phyloP scores from a whole-genome alignment of 73 alveolate species.

The Urostyla sp. region DNA sequence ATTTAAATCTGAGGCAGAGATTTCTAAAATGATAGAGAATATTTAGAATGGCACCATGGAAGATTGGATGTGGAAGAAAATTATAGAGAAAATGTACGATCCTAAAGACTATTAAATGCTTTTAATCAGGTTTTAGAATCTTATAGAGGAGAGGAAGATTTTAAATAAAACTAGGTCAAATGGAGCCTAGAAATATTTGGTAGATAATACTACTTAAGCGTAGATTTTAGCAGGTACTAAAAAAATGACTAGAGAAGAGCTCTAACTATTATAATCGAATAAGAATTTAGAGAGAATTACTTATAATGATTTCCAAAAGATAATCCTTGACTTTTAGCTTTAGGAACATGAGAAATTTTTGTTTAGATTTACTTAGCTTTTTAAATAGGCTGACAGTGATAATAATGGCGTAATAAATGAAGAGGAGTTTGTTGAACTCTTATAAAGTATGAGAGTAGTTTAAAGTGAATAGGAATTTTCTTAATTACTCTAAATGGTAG shows the following conservation, averaged over 20 bases:
- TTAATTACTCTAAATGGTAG: slow-evolving; percentile 86
- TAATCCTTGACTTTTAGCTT: slow-evolving; percentile 94
- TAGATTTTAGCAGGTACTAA: slow-evolving; percentile 68
- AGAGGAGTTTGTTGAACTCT: slow-evolving; percentile 91
- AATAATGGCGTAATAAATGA: slow-evolving; percentile 93
- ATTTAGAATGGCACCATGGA: slow-evolving; percentile 81
- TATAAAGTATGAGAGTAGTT: slow-evolving; percentile 78
- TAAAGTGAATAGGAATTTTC: slow-evolving; percentile 84
- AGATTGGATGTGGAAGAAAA: slow-evolving; percentile 95
- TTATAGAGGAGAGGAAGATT: slow-evolving; percentile 61
- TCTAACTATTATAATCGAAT: slow-evolving; percentile 67
- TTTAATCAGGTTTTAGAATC: slow-evolving; percentile 31
- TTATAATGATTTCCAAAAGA: slow-evolving; percentile 79
- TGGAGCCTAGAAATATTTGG: slow-evolving; percentile 23
- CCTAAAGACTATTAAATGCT: slow-evolving; percentile 87
- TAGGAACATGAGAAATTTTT: slow-evolving; percentile 95
- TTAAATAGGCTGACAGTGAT: slow-evolving; percentile 87
- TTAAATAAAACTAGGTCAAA: slow-evolving; percentile 2
- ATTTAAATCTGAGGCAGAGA: slow-evolving; percentile 87
- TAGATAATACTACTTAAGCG: slow-evolving; percentile 63
- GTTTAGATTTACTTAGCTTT: slow-evolving; percentile 83
- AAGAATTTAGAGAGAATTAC: slow-evolving; percentile 80
- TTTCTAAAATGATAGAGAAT: slow-evolving; percentile 79
- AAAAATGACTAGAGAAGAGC: slow-evolving; percentile 88
- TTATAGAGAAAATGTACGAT: slow-evolving; percentile 95